Evolutionary conservation across 2,329 filamentous ascomycete genomes (phyloP), one percentile per base, ranked within the genome.

Genomic region (Ascochyta lentis): DNA sequence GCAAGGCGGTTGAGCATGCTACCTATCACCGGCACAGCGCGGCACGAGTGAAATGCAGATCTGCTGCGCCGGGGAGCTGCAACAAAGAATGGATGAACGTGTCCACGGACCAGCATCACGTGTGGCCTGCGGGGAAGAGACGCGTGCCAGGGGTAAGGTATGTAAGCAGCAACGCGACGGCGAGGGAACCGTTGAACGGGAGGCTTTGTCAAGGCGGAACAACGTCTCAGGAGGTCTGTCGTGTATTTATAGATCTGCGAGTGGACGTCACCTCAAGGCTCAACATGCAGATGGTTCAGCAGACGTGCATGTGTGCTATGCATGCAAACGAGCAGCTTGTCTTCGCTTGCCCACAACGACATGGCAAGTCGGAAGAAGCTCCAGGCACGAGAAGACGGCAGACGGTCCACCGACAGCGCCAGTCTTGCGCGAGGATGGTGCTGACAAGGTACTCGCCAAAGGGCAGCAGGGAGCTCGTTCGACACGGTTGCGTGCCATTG

Each of bases 1-100:
- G 64, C 64, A 63, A 63, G 54, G 58, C 63, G 47, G 40, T 35
- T 44, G 44, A 39, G 29, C 31, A 47, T 50, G 16, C 16, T 16
- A 16, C 56, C 56, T 59, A 50, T 60, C 49, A 35, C 47, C 47
- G 56, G 55, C 49, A 48, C 55, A 26, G 55, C 56, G 54, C 47
- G 45, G 42, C 19, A 24, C 31, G 23, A 56, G 47, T 51, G 47
- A 50, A 47, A 56, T 56, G 53, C 47, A 22, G 42, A 56, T 56
- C 42, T 50, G 46, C 46, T 38, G 23, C 47, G 53, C 53, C 46
- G 53, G 15, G 19, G 37, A 27, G 24, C 42, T 31, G 53, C 37
- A 39, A 39, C 47, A 47, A 56, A 51, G 37, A 48, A 50, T 33
- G 47, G 46, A 43, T 35, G 33, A 35, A 33, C 41, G 19, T 38